Conservation (phyloP, 176 grass and related monocot genomes). For the Paspalum notatum region DNA sequence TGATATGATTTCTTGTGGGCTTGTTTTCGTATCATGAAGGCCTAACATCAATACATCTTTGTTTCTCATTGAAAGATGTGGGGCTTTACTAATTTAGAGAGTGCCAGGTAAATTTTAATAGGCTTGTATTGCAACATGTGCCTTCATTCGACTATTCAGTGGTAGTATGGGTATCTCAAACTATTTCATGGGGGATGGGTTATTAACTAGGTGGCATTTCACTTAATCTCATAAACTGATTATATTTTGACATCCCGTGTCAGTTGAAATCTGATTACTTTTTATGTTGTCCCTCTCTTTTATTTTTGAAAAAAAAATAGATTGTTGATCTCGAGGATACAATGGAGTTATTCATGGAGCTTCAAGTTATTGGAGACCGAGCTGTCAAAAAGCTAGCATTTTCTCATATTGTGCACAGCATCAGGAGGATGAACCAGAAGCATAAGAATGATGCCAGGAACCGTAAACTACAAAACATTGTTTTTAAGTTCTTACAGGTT, state of each 20-base stretch:
- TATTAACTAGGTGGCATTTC: background rate
- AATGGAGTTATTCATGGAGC: slow-evolving; percentile 88
- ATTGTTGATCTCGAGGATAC: slow-evolving; percentile 82
- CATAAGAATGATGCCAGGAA: slow-evolving; percentile 84
- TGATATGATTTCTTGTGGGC: background rate
- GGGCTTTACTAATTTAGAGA: background rate
- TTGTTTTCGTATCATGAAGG: background rate
- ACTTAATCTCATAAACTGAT: background rate
- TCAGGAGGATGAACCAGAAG: slow-evolving; percentile 93
- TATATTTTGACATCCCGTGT: background rate
- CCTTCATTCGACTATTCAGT: background rate
- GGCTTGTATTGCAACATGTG: background rate
- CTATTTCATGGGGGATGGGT: background rate
- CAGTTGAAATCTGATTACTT: background rate
- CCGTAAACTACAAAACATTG: slow-evolving; percentile 79
- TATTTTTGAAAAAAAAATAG: slow-evolving; percentile 41
- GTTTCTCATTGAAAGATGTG: background rate
- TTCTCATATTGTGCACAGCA: slow-evolving; percentile 85
- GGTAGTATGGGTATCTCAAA: background rate
- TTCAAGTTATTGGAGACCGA: slow-evolving; percentile 86
- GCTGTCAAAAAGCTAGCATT: slow-evolving; percentile 86
- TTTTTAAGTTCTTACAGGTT: slow-evolving; percentile 81
- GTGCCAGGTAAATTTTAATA: background rate
- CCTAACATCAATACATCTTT: background rate
- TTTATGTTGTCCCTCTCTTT: background rate